Evolutionary conservation across 768 basidiomycete genomes (phyloP), one percentile per base, ranked within the genome.

Genomic region (Chiua virens): DNA sequence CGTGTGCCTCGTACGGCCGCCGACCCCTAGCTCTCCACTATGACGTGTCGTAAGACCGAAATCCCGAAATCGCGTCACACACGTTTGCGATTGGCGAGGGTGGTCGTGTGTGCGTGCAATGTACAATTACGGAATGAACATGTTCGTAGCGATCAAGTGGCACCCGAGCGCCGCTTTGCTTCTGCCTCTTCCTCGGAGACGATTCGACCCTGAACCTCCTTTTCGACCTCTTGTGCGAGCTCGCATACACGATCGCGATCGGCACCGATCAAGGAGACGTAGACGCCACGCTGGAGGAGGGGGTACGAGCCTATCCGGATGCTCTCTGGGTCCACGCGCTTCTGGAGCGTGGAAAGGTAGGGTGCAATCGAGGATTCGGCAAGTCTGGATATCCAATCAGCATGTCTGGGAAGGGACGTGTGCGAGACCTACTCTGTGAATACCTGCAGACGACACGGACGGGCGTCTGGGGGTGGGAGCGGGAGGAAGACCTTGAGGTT

Each of bases 281-380:
- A 85, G 9, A 87, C 87, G 15, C 86, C 86, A 38, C 66, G 69
- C 49, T 70, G 61, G 42, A 85, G 66, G 25, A 81, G 75, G 25
- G 86, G 84, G 69, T 89, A 92, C 28, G 86, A 89, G 37, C 94
- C 88, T 18, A 95, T 79, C 64, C 89, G 85, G 42, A 98, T 82
- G 11, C 85, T 87, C 42, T 90, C 87, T 3, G 77, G 71, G 61
- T 78, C 81, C 3, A 92, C 80, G 44, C 89, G 83, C 35, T 79
- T 77, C 63, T 90, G 87, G 1, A 98, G 77, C 10, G 78, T 73
- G 1, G 90, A 88, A 22, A 98, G 77, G 70, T 86, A 97, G 0
- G 95, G 94, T 15, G 95, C 83, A 40, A 87, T 86, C n/a, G 82
- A 81, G 2, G 89, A 91, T 73, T 98, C 95, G 0, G 89, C 79